phyloP scores from a whole-genome alignment of 106 monocot species.

The Allium sativum region DNA sequence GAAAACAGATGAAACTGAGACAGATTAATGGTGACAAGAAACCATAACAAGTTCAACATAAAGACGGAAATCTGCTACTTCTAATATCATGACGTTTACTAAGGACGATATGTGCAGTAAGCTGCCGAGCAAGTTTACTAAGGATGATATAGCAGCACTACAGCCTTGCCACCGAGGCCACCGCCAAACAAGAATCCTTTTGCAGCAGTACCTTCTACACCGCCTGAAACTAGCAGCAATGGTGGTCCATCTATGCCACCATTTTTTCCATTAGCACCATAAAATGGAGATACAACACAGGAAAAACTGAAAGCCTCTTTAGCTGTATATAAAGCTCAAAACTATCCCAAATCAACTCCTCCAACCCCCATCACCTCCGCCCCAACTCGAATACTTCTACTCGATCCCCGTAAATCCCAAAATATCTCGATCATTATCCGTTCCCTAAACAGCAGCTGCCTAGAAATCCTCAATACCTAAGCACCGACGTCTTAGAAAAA shows the following conservation, averaged over 20 bases:
- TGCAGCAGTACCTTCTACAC: too few relatives aligned
- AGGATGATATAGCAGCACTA: too few relatives aligned
- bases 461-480: constrained; percentile 54
- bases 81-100: constrained; percentile 36
- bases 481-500: constrained; percentile 64
- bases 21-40: constrained; percentile 54
- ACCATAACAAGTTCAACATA: constrained; percentile 40
- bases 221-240: too few relatives aligned
- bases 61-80: constrained; percentile 21
- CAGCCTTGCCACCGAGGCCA: too few relatives aligned
- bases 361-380: not conserved
- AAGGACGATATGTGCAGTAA: constrained; percentile 59
- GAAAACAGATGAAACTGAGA: constrained; percentile 49
- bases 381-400: constrained; percentile 37
- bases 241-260: too few relatives aligned
- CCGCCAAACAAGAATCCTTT: too few relatives aligned
- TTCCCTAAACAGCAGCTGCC: constrained; percentile 43
- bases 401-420: too few relatives aligned
- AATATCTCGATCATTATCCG: constrained; percentile 80
- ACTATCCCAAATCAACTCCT: not conserved
- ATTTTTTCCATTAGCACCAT: too few relatives aligned
- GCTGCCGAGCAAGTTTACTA: too few relatives aligned
- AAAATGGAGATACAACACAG: too few relatives aligned
- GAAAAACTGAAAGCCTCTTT: constrained; percentile 62
- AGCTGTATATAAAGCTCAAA: constrained; percentile 30